phyloP scores from a whole-genome alignment of 2,329 filamentous ascomycete species.

The Atkinsonella hypoxylon region DNA sequence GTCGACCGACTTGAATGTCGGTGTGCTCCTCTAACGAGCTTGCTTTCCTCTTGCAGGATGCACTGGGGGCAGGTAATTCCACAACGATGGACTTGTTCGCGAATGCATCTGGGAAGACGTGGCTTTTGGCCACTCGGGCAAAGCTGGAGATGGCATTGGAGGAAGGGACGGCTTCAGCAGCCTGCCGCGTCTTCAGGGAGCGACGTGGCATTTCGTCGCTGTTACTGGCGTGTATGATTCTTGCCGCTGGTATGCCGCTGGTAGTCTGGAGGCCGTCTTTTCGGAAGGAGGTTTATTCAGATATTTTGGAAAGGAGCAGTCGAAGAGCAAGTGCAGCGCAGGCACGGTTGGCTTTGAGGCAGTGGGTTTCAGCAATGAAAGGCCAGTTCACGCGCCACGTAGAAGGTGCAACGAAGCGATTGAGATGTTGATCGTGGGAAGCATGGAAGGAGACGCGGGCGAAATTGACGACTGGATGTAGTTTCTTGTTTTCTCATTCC shows the following conservation, averaged over 20 bases:
- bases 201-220: slow-evolving; percentile 4
- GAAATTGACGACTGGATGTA: slow-evolving; percentile 4
- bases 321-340: neutral
- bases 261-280: neutral
- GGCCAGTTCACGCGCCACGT: neutral
- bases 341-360: neutral
- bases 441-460: slow-evolving; percentile 1
- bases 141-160: slow-evolving; percentile 30
- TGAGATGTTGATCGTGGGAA: too few species aligned
- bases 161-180: slow-evolving; percentile 6
- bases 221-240: neutral
- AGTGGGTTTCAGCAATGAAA: neutral
- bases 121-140: slow-evolving; percentile 34
- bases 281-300: neutral
- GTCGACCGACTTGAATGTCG: slow-evolving; percentile 12
- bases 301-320: neutral
- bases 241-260: too few species aligned
- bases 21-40: slow-evolving; percentile 14
- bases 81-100: slow-evolving; percentile 22
- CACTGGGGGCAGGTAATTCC: slow-evolving; percentile 13
- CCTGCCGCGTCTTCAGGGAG: slow-evolving; percentile 9
- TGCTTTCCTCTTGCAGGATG: slow-evolving; percentile 28
- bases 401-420: neutral
- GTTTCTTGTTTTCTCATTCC: neutral
- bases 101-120: slow-evolving; percentile 14